Conservation (phyloP, 129 eudicot species). For the Dittrichia graveolens region DNA sequence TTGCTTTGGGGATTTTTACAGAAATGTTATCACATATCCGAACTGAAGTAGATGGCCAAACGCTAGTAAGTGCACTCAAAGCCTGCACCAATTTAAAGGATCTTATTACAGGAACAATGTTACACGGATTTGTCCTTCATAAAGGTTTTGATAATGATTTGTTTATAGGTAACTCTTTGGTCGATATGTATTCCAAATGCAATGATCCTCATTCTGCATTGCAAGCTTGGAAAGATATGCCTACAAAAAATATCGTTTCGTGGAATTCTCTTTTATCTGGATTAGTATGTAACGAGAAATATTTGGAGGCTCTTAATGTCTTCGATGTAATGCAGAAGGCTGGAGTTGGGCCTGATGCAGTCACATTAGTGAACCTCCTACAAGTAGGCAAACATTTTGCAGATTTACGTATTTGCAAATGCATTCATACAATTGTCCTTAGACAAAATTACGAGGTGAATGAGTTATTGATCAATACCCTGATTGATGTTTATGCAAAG, state of each 20-base stretch:
- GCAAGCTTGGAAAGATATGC: slow-evolving; percentile 55
- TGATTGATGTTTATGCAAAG: slow-evolving; percentile 74
- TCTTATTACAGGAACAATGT: slow-evolving; percentile 36
- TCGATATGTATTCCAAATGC: slow-evolving; percentile 80
- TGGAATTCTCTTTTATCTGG: slow-evolving; percentile 93
- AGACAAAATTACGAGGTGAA: slow-evolving; percentile 52
- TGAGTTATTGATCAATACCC: slow-evolving; percentile 55
- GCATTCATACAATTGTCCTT: slow-evolving; percentile 54
- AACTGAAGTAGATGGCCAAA: slow-evolving; percentile 63
- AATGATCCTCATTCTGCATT: slow-evolving; percentile 49
- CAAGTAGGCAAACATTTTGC: slow-evolving; percentile 55
- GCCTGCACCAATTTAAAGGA: slow-evolving; percentile 56
- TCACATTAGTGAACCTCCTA: slow-evolving; percentile 72
- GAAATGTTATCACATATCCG: slow-evolving; percentile 43
- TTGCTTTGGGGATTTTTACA: slow-evolving; percentile 49
- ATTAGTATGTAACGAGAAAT: slow-evolving; percentile 52
- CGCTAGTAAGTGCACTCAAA: slow-evolving; percentile 58
- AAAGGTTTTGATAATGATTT: slow-evolving; percentile 63
- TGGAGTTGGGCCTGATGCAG: slow-evolving; percentile 58
- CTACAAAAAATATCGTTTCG: slow-evolving; percentile 56
- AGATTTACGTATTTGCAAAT: slow-evolving; percentile 52
- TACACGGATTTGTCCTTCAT: slow-evolving; percentile 52
- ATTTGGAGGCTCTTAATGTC: slow-evolving; percentile 57
- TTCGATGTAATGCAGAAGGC: slow-evolving; percentile 47
- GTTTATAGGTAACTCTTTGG: slow-evolving; percentile 63